Evolutionary conservation across 2,329 filamentous ascomycete species (phyloP).

Genomic region (Aspergillus oerlinghausenensis): DNA sequence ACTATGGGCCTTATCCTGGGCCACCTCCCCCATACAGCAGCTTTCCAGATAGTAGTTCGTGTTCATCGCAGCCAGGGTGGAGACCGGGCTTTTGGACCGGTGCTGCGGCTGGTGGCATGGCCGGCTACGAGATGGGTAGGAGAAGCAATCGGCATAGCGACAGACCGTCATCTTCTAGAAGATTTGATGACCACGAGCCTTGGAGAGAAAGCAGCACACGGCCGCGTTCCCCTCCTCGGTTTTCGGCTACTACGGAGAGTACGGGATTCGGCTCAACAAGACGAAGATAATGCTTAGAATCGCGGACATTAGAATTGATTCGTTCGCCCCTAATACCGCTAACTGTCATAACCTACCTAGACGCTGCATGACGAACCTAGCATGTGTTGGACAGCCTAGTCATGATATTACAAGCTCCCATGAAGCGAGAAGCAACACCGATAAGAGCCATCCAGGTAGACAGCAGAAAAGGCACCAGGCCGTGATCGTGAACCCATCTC

Average conservation of each 20-base stretch:
- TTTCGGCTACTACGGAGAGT: conserved; percentile 30
- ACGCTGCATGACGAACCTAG: not conserved
- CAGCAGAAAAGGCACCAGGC: not conserved
- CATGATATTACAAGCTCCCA: not conserved
- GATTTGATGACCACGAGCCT: conserved; percentile 16
- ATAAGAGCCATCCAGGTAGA: not conserved
- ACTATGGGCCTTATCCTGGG: conserved; percentile 29
- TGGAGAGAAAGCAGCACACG: conserved; percentile 32
- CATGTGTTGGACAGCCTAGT: not conserved
- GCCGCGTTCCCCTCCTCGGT: conserved; percentile 28
- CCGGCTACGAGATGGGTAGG: conserved; percentile 40
- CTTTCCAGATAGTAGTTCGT: conserved; percentile 19
- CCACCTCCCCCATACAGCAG: conserved; percentile 41
- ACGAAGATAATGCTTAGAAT: conserved; percentile 28
- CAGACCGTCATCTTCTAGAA: conserved; percentile 12
- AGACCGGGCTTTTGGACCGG: conserved; percentile 47
- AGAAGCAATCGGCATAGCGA: conserved; percentile 12
- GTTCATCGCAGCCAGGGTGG: conserved; percentile 28
- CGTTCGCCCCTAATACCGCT: not conserved
- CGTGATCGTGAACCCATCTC: not conserved
- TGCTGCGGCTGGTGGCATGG: conserved; percentile 37
- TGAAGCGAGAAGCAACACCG: not conserved
- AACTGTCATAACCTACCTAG: not conserved
- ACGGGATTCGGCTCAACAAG: conserved; percentile 46
- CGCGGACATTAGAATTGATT: not conserved